Evolutionary conservation across 2,329 filamentous ascomycete genomes (phyloP).

Genomic region (Pseudopithomyces chartarum): DNA sequence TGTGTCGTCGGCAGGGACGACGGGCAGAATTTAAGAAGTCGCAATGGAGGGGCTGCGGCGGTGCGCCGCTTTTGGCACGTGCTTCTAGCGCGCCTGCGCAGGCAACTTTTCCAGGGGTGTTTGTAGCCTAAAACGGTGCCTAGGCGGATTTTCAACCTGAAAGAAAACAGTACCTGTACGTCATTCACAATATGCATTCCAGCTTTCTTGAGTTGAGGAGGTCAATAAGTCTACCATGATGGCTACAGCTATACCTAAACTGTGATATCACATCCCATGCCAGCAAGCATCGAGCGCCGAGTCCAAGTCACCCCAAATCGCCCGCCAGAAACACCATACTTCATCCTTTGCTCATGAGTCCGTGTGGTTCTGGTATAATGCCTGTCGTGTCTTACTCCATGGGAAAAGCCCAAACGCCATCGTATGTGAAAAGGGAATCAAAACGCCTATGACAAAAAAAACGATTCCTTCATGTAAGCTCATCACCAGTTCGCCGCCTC

Average conservation of each 20-base stretch:
- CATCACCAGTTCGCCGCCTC: constrained; percentile 4
- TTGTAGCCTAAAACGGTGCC: constrained; percentile 3
- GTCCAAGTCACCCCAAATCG: constrained; percentile 5
- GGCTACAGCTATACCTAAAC: not conserved
- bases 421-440: constrained; percentile 14
- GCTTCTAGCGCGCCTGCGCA: not conserved
- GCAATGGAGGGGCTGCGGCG: constrained; percentile 10
- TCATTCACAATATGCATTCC: not conserved
- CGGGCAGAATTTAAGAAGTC: constrained; percentile 31
- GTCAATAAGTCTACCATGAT: not conserved
- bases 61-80: constrained; percentile 3
- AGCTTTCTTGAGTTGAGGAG: not conserved
- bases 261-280: not conserved
- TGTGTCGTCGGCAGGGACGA: constrained; percentile 9
- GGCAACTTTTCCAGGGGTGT: not conserved
- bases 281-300: not conserved
- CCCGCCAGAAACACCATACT: constrained; percentile 3
- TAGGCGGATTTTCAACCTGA: not conserved
- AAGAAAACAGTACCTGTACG: not conserved
- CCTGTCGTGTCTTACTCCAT: constrained; percentile 8
- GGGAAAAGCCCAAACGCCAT: constrained; percentile 21
- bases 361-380: constrained; percentile 9
- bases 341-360: not conserved
- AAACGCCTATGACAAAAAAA: not conserved
- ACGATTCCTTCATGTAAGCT: not conserved